phyloP scores from a whole-genome alignment of 2,329 filamentous ascomycete species.

The Talaromyces sp. region DNA sequence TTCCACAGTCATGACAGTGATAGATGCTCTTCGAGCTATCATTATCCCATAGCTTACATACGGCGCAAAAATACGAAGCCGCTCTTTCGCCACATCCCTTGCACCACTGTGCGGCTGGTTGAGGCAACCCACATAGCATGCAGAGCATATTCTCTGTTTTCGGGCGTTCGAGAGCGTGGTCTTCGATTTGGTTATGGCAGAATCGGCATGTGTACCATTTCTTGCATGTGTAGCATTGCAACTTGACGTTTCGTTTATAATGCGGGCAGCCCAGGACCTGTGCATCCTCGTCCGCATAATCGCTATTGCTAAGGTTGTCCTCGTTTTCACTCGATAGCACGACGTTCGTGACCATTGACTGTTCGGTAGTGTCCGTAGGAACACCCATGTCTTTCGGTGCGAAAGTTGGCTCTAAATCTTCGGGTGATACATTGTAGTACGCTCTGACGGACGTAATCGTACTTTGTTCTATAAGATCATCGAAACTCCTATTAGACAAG shows the following conservation, averaged over 20 bases:
- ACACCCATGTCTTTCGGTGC: conserved; percentile 43
- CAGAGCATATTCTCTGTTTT: conserved; percentile 95
- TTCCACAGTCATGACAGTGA: conserved; percentile 92
- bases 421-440: conserved; percentile 42
- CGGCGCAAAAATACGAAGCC: conserved; percentile 86
- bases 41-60: conserved; percentile 97
- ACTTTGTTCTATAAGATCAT: conserved; percentile 26
- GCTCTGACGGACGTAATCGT: conserved; percentile 30
- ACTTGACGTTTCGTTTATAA: conserved; percentile 92
- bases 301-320: conserved; percentile 26
- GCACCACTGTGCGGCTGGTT: conserved; percentile 76
- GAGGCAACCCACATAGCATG: conserved; percentile 87
- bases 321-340: conserved; percentile 21
- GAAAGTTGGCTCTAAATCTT: conserved; percentile 67
- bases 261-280: conserved; percentile 76
- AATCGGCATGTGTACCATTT: conserved; percentile 94
- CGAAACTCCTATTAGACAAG: conserved; percentile 28
- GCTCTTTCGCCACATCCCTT: conserved; percentile 70
- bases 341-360: background rate
- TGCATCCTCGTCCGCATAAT: conserved; percentile 51
- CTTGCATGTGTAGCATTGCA: conserved; percentile 86
- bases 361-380: background rate
- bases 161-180: conserved; percentile 73
- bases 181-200: conserved; percentile 82
- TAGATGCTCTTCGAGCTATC: conserved; percentile 88